A percentile compares a stretch with the other conserved stretches of the same genome.
Evolutionary conservation across 2,329 filamentous ascomycete species (phyloP).

Genomic region (Dryadomyces quercivorus): DNA sequence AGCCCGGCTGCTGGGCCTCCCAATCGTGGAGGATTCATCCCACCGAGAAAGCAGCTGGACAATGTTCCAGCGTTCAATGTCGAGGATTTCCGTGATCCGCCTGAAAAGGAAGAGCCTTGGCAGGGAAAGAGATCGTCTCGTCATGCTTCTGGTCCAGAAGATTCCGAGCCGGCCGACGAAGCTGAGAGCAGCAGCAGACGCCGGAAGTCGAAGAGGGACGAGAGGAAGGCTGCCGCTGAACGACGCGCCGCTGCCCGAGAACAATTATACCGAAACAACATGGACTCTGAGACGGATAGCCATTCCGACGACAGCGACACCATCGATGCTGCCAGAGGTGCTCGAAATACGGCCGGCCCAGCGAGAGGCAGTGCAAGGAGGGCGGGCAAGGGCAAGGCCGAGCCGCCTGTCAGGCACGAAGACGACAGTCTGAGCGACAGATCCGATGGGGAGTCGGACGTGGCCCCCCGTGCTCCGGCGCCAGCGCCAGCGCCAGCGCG

Average conservation of each 20-base stretch:
- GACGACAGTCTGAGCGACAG: not conserved
- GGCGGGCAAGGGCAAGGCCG: not conserved
- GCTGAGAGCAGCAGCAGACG: not conserved
- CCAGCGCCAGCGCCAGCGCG: not conserved
- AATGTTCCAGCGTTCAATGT: not conserved
- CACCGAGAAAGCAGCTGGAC: not conserved
- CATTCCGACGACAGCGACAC: not conserved
- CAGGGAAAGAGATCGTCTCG: not conserved
- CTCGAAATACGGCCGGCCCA: not conserved
- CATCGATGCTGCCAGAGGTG: not conserved
- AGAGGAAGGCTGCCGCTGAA: not conserved
- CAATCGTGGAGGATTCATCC: not conserved
- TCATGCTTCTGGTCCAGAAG: not conserved
- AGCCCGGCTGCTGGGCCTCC: not conserved
- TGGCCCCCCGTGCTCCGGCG: not conserved
- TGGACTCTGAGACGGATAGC: not conserved
- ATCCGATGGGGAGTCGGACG: not conserved
- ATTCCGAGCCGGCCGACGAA: not conserved
- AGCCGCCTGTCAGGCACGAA: not conserved
- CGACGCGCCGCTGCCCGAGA: not conserved
- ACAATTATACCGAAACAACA: not conserved
- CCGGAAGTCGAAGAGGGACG: not conserved
- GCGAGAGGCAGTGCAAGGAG: not conserved
- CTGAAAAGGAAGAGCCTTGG: not conserved
- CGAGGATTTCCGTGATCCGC: not conserved